A percentile compares a stretch with the other conserved stretches of the same genome.
Evolutionary conservation across 257 asterid species (phyloP).

Genomic region (Nicotiana noctiflora): DNA sequence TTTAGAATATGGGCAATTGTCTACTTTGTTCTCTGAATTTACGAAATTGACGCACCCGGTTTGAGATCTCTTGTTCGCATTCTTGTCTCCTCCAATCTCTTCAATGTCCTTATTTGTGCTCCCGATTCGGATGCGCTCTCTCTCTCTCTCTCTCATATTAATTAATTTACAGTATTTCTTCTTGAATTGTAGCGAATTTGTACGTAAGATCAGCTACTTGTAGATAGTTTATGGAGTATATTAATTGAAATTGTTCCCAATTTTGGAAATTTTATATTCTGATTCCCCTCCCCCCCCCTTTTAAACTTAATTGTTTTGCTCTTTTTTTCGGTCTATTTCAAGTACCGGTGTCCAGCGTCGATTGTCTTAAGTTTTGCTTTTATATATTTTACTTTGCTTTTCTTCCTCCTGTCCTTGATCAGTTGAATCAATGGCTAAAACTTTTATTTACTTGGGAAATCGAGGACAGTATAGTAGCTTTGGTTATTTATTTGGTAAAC

Average conservation of each 20-base stretch:
- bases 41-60: constrained; percentile 66
- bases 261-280: not conserved
- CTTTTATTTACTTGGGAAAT: not conserved
- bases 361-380: not conserved
- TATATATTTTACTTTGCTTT: no score
- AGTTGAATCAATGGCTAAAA: not conserved
- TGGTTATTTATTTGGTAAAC: not conserved
- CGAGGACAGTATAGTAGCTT: not conserved
- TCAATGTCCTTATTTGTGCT: constrained; percentile 75
- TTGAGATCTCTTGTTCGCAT: constrained; percentile 62
- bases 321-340: no score
- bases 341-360: not conserved
- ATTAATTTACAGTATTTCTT: not conserved
- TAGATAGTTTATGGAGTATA: not conserved
- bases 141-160: not conserved
- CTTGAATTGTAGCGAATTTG: not conserved
- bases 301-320: no score
- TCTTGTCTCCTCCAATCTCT: constrained; percentile 67
- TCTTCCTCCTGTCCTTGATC: not conserved
- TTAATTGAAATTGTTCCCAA: not conserved
- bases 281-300: no score
- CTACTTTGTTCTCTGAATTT: not conserved
- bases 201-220: not conserved
- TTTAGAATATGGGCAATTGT: constrained; percentile 8
- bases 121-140: constrained; percentile 70